A percentile compares a stretch with the other conserved stretches of the same genome.
Conservation (phyloP, 495 filamentous ascomycete genomes). For the Terfezia boudieri region DNA sequence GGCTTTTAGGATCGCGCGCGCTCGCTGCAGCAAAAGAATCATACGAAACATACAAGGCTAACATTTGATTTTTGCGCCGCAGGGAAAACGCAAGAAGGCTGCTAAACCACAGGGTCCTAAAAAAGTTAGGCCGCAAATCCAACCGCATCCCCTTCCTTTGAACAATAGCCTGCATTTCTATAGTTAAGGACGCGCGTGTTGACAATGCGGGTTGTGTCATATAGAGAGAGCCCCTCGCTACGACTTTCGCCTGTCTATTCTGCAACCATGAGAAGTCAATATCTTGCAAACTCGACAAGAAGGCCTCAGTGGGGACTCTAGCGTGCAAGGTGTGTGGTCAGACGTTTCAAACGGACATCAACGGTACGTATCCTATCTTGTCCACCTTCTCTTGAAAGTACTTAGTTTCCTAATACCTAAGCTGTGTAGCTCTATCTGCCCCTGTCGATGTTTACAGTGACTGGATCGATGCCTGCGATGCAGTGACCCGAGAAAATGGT, state of each 20-base stretch:
- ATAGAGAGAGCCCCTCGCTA: slow-evolving; percentile 51
- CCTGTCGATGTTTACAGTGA: slow-evolving; percentile 91
- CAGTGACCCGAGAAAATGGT: slow-evolving; percentile 35
- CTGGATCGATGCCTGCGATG: slow-evolving; percentile 94
- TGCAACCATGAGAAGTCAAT: slow-evolving; percentile 94
- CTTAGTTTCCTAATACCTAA: background rate
- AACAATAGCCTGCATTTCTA: slow-evolving; percentile 1
- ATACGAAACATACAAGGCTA: no score
- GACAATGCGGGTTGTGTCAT: background rate
- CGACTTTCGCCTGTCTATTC: slow-evolving; percentile 83
- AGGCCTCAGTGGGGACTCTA: slow-evolving; percentile 57
- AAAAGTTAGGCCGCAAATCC: slow-evolving; percentile 33
- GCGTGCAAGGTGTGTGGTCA: slow-evolving; percentile 87
- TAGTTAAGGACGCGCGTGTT: background rate
- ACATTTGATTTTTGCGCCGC: background rate
- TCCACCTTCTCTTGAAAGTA: background rate
- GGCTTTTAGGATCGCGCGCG: no score
- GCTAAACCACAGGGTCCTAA: slow-evolving; percentile 60
- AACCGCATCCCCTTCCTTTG: slow-evolving; percentile 1
- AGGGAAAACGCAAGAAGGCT: slow-evolving; percentile 95
- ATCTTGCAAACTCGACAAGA: slow-evolving; percentile 74
- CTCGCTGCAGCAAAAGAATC: no score
- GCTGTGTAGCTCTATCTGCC: slow-evolving; percentile 1
- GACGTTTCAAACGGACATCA: slow-evolving; percentile 73
- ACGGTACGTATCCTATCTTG: slow-evolving; percentile 37